phyloP scores from a whole-genome alignment of 2,329 filamentous ascomycete genomes.

The Pestalotiopsis sp. region DNA sequence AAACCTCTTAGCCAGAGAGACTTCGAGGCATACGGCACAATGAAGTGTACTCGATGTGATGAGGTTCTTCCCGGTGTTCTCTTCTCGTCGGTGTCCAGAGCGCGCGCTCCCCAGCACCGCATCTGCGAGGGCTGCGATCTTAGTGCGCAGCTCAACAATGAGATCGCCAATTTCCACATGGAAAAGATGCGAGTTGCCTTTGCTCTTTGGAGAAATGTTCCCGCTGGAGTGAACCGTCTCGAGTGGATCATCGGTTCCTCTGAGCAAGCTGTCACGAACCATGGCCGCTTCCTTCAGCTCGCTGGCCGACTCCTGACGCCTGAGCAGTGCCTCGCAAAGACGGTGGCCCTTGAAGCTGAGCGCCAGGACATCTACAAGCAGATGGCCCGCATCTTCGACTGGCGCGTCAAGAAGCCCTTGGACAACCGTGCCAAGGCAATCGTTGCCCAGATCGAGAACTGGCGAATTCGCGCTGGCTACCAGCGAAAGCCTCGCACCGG shows the following conservation, averaged over 20 bases:
- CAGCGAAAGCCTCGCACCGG: neutral
- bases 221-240: neutral
- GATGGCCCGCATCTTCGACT: neutral
- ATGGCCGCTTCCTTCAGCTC: neutral
- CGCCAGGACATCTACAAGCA: neutral
- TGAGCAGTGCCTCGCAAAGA: neutral
- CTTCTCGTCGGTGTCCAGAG: neutral
- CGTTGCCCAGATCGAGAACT: neutral
- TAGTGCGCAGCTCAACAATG: neutral
- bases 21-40: conserved; percentile 1
- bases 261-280: neutral
- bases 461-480: neutral
- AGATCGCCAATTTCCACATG: neutral
- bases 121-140: conserved; percentile 10
- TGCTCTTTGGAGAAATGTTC: neutral
- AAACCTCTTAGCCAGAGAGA: neutral
- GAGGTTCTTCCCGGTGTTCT: neutral
- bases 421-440: neutral
- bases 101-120: neutral
- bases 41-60: neutral
- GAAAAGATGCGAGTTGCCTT: neutral
- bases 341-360: neutral
- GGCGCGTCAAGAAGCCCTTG: neutral
- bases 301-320: neutral
- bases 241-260: neutral